Percentiles rank a stretch among this genome's conserved stretches.
These are phyloP conservation scores for Cornus suecica DNA, from an alignment of 148 eudicot species.

Conservation along the genomic window DNA sequence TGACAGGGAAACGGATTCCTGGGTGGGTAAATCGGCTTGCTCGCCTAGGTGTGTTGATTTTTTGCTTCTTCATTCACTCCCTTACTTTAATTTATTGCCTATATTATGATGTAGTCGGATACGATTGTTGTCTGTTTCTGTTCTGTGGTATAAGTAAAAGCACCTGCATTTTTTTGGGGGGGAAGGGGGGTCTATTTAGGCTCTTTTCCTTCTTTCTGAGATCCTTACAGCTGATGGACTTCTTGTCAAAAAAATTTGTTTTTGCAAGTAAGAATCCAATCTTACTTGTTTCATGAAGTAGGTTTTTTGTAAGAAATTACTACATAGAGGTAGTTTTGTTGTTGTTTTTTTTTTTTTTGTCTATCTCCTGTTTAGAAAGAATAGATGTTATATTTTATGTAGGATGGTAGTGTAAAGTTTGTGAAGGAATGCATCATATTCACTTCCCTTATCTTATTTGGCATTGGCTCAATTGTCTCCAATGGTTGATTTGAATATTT, in stretches of 20 bases:
- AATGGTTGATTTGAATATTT: neutral
- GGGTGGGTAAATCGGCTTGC: conserved; percentile 89
- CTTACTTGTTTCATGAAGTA: too few species aligned
- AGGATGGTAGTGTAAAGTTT: neutral
- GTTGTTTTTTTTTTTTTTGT: too few species aligned
- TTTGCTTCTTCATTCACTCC: neutral
- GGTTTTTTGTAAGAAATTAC: too few species aligned
- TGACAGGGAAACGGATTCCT: conserved; percentile 64
- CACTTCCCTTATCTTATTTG: neutral
- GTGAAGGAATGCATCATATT: neutral
- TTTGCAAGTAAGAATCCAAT: too few species aligned
- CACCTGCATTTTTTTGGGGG: too few species aligned
- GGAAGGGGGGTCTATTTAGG: too few species aligned
- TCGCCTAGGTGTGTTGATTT: conserved; percentile 43
- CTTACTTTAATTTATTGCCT: neutral
- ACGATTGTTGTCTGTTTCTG: neutral
- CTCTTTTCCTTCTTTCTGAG: too few species aligned
- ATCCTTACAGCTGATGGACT: too few species aligned
- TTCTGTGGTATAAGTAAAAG: too few species aligned
- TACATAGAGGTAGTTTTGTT: neutral
- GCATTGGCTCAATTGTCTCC: neutral
- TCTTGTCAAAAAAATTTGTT: too few species aligned
- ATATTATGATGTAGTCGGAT: neutral
- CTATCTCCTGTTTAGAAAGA: neutral
- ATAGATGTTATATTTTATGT: too few species aligned